Conservation (phyloP, 2,329 filamentous ascomycete genomes). For the Fusarium guadeloupense region DNA sequence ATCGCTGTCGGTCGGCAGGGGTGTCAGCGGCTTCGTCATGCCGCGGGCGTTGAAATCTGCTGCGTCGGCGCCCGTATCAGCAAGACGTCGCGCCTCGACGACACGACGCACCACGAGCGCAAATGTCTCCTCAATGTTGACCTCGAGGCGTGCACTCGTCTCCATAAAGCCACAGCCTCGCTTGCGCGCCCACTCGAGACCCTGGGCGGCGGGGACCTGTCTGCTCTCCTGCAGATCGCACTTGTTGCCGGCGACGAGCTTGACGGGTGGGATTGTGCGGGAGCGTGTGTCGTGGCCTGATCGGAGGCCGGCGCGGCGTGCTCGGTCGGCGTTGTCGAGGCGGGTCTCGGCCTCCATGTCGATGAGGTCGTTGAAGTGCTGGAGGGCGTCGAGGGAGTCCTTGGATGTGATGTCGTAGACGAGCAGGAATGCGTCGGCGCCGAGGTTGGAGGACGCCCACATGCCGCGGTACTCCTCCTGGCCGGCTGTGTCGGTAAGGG, state of each 20-base stretch:
- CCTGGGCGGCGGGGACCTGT: constrained; percentile 73
- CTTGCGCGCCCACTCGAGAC: constrained; percentile 79
- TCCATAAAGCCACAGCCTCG: constrained; percentile 88
- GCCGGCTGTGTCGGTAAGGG: constrained; percentile 85
- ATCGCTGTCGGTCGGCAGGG: constrained; percentile 54
- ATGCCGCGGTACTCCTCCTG: constrained; percentile 90
- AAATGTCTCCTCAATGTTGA: constrained; percentile 92
- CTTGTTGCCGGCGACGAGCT: constrained; percentile 88
- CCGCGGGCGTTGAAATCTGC: constrained; percentile 59
- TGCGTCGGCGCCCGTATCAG: constrained; percentile 57
- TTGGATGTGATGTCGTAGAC: constrained; percentile 86
- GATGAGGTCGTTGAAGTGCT: constrained; percentile 84
- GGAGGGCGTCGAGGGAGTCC: constrained; percentile 74
- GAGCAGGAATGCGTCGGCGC: constrained; percentile 83
- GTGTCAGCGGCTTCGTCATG: constrained; percentile 67
- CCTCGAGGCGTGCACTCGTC: constrained; percentile 83
- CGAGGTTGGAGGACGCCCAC: constrained; percentile 82
- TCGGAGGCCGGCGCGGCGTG: constrained; percentile 55
- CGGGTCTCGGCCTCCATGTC: constrained; percentile 81
- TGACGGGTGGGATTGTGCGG: constrained; percentile 74
- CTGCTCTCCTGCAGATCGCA: constrained; percentile 79
- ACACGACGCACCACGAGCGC: constrained; percentile 72
- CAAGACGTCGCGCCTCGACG: constrained; percentile 63
- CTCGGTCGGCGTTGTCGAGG: constrained; percentile 68
- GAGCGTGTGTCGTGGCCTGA: constrained; percentile 49